phyloP scores from a whole-genome alignment of 441 rosid species.

The Iberis amara region DNA sequence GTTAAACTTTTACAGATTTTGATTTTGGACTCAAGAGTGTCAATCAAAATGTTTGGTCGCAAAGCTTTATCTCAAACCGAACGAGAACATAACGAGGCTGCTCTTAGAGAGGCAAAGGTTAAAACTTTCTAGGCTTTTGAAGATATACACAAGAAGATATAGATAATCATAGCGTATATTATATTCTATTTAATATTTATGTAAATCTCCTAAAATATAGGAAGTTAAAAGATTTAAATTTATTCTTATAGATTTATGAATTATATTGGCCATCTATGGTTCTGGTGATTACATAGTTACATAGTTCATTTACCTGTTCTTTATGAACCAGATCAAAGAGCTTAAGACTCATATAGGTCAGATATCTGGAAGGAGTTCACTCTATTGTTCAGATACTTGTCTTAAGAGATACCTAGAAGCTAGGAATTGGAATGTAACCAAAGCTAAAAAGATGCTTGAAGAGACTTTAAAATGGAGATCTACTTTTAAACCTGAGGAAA shows the following conservation, averaged over 20 bases:
- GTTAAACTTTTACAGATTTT: no score
- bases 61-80: constrained; percentile 41
- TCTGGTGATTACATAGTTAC: neutral
- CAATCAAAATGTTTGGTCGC: constrained; percentile 57
- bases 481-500: constrained; percentile 76
- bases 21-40: neutral
- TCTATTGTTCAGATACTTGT: constrained; percentile 71
- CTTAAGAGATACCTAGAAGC: constrained; percentile 84
- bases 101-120: constrained; percentile 59
- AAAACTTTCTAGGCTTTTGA: constrained; percentile 9
- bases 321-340: constrained; percentile 48
- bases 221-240: no score
- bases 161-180: no score
- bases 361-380: constrained; percentile 43
- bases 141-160: no score
- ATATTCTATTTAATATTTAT: no score
- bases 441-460: constrained; percentile 78
- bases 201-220: no score
- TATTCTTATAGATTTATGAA: no score
- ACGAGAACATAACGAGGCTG: constrained; percentile 37
- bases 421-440: constrained; percentile 72
- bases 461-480: constrained; percentile 87
- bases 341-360: constrained; percentile 54
- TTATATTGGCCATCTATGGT: no score
- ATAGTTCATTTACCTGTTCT: neutral